Base-by-base conservation (phyloP, 78 protist species). In the Speleostelium caveatum region DNA sequence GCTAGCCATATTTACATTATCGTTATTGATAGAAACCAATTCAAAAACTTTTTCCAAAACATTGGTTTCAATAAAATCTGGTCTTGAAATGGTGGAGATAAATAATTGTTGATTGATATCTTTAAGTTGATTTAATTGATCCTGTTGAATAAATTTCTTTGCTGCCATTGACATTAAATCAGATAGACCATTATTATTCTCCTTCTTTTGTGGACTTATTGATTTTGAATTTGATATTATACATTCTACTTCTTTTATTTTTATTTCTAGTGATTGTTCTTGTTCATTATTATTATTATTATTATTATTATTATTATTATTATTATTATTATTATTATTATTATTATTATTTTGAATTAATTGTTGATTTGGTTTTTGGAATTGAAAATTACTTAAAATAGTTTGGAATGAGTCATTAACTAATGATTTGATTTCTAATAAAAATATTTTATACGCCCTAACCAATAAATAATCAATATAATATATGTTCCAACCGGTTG, bases 381-480 rank as follows among this genome's bases (percentile, higher is more conserved):
- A 6, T 10, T 45, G 53, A 75, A 75, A 62, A 7, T 32, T 42
- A 35, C 56, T 69, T 69, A 10, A 14, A 45, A 45, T 45, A 10
- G 6, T 45, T 45, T 45, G 53, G 26, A 41, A 49, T n/a, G 91
- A 83, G 6, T 83, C 75, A 28, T 69, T 26, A 28, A 83, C 91
- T 7, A 74, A 22, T 16, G 77, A 69, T 69, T 69, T 73, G 21
- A 83, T 73, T 36, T 83, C 91, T 36, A 69, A 83, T 26, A 83
- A 51, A 39, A 83, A 83, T 56, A 83, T 83, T 61, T 83, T 73
- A 60, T 83, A 69, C 12, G 91, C 91, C 35, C 91, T 63, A 4
- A 83, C 91, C 51, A 83, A 33, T 45, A 83, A 62, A 69, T 83
- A 69, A 39, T 83, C 91, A 3, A 83, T 83, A 21, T 83, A 79